Conservation (phyloP, 1,284 basidiomycete species). For the Cutaneotrichosporon cutaneum region DNA sequence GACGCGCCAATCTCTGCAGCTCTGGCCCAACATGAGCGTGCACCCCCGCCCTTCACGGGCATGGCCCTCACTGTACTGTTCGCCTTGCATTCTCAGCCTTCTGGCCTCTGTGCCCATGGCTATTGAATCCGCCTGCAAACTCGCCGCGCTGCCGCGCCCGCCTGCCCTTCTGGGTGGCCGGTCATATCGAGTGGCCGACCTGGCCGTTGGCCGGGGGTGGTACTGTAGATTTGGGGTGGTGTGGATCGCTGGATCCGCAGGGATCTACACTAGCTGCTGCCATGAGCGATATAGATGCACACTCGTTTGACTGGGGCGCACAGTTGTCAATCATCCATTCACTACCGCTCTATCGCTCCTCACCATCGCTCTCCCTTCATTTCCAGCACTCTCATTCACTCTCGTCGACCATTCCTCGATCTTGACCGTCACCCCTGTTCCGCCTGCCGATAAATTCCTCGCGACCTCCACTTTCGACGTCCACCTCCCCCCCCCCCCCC, state of each 20-base stretch:
- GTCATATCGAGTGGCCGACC: background rate
- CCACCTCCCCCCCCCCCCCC: conserved; percentile 2
- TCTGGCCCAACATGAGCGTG: background rate
- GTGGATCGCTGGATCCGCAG: background rate
- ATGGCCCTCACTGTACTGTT: no score
- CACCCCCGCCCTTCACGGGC: background rate
- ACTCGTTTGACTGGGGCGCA: background rate
- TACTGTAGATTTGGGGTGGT: background rate
- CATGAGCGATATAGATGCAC: background rate
- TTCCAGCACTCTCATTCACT: background rate
- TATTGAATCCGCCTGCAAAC: no score
- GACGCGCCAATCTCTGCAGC: background rate
- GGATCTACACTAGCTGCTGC: background rate
- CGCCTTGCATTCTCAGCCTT: background rate
- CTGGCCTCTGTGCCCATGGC: no score
- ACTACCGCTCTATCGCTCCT: background rate
- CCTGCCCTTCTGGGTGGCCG: background rate
- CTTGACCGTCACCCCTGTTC: background rate
- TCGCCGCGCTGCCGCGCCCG: background rate
- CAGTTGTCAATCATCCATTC: background rate
- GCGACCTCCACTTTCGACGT: conserved; percentile 11
- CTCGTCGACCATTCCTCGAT: background rate
- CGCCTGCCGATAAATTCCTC: background rate
- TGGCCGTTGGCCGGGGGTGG: no score
- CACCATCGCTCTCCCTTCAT: background rate